These are phyloP conservation scores for Diddensiella caesifluorescens DNA, from an alignment of 805 yeast genomes.

Conservation along the genomic window DNA sequence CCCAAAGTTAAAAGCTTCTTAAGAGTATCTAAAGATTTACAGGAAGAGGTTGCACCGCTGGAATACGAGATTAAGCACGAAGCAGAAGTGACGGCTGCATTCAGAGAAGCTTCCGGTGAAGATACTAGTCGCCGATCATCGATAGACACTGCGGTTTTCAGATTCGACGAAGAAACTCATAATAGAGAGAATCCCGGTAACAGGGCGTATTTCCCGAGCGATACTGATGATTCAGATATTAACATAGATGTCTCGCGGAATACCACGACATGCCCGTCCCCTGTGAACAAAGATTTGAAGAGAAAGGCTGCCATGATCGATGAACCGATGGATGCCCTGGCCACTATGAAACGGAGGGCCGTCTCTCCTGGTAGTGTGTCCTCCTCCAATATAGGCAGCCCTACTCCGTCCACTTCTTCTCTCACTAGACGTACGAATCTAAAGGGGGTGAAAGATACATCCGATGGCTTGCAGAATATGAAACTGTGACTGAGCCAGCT, in stretches of 20 bases:
- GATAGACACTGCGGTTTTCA: conserved; percentile 1
- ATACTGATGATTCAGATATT: conserved; percentile 21
- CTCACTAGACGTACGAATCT: conserved; percentile 14
- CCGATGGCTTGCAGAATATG: conserved; percentile 25
- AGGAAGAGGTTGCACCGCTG: conserved; percentile 23
- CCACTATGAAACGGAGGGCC: conserved; percentile 22
- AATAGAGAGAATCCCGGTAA: neutral
- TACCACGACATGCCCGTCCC: no score
- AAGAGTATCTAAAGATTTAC: conserved; percentile 23
- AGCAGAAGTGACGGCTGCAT: conserved; percentile 22
- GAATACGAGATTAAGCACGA: conserved; percentile 25
- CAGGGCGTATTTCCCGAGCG: conserved; percentile 8
- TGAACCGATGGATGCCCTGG: conserved; percentile 10
- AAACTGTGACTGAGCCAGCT: no score
- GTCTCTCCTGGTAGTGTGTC: conserved; percentile 24
- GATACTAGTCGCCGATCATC: conserved; percentile 1
- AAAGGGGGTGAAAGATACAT: conserved; percentile 24
- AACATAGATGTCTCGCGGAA: conserved; percentile 2
- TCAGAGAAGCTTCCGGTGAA: conserved; percentile 8
- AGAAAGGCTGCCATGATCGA: conserved; percentile 18
- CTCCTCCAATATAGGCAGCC: conserved; percentile 17
- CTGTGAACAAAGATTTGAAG: no score
- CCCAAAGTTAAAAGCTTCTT: conserved; percentile 23
- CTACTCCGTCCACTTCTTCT: conserved; percentile 13
- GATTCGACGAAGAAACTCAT: conserved; percentile 3